A percentile compares a stretch with the other conserved stretches of the same genome.
These are phyloP conservation scores for Apiotrichum laibachii DNA, from an alignment of 1,284 basidiomycete species.

Conservation along the genomic window DNA sequence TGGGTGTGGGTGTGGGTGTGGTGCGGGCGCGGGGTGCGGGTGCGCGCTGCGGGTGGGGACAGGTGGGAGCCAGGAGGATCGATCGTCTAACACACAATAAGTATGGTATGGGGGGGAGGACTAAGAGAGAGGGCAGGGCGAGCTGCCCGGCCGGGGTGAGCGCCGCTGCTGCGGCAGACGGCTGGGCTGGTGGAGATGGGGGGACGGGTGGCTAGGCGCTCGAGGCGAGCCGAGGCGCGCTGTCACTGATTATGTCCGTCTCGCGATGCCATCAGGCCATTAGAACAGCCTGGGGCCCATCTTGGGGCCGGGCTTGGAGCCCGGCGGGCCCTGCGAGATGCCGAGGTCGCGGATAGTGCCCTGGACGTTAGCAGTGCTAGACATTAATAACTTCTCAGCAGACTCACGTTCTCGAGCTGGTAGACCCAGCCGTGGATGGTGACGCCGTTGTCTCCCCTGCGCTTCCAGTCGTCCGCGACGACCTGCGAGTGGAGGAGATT, in stretches of 20 bases:
- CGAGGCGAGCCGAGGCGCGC: too few species aligned
- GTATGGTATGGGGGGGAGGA: neutral
- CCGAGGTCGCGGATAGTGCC: slow-evolving; percentile 46
- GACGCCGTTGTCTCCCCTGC: slow-evolving; percentile 40
- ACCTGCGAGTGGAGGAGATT: slow-evolving; percentile 41
- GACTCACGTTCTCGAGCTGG: slow-evolving; percentile 48
- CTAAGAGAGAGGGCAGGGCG: neutral
- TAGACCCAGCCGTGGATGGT: slow-evolving; percentile 50
- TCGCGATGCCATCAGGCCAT: neutral
- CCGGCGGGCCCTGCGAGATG: slow-evolving; percentile 44
- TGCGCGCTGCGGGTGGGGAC: neutral
- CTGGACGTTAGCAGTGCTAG: slow-evolving; percentile 14
- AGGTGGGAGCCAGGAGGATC: too few species aligned
- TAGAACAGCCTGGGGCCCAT: slow-evolving; percentile 19
- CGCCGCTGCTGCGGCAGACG: too few species aligned
- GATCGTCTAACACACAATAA: neutral
- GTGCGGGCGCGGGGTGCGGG: too few species aligned
- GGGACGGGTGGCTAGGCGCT: too few species aligned
- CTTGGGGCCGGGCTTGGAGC: slow-evolving; percentile 20
- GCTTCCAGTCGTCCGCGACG: slow-evolving; percentile 44
- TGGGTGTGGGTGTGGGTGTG: too few species aligned
- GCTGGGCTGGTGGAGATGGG: too few species aligned
- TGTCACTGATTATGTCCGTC: too few species aligned
- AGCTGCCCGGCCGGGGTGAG: too few species aligned
- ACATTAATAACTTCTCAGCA: too few species aligned